Conservation (phyloP, 2,329 filamentous ascomycete genomes). For the Teratosphaeria destructans region DNA sequence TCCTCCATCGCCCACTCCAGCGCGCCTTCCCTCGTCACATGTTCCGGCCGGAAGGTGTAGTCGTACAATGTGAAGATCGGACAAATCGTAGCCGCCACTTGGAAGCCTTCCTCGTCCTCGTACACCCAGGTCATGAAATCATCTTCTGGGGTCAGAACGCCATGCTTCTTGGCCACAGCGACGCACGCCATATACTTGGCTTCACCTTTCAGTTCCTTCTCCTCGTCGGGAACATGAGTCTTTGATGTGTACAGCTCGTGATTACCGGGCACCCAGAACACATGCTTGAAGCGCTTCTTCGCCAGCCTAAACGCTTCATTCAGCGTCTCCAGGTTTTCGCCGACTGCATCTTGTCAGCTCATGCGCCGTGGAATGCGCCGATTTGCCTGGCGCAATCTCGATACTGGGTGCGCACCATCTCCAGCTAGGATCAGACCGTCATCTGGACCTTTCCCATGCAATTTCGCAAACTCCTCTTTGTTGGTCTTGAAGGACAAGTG, state of each 20-base stretch:
- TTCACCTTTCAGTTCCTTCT: constrained; percentile 35
- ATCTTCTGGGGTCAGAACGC: constrained; percentile 47
- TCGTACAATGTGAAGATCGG: constrained; percentile 52
- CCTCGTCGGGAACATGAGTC: constrained; percentile 22
- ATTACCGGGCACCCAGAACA: constrained; percentile 49
- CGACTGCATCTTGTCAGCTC: constrained; percentile 18
- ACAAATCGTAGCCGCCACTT: constrained; percentile 40
- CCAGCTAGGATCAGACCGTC: constrained; percentile 38
- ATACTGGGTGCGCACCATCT: constrained; percentile 21
- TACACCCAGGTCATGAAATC: constrained; percentile 41
- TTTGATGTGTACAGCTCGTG: constrained; percentile 48
- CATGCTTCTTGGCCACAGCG: constrained; percentile 40
- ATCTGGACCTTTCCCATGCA: constrained; percentile 27
- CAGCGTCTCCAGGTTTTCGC: constrained; percentile 24
- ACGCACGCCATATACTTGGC: constrained; percentile 47
- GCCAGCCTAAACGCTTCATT: constrained; percentile 31
- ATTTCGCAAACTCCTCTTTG: constrained; percentile 32
- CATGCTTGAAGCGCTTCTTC: constrained; percentile 33
- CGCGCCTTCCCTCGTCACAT: constrained; percentile 40
- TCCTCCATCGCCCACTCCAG: constrained; percentile 37
- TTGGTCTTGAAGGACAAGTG: constrained; percentile 39
- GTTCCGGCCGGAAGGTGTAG: constrained; percentile 45
- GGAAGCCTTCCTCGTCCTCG: constrained; percentile 33
- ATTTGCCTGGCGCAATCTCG: background rate
- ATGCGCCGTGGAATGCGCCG: background rate